Percentiles rank a stretch among this genome's conserved stretches.
phyloP scores from a whole-genome alignment of 352 stramenopile species.

The Pythium utonaiense region DNA sequence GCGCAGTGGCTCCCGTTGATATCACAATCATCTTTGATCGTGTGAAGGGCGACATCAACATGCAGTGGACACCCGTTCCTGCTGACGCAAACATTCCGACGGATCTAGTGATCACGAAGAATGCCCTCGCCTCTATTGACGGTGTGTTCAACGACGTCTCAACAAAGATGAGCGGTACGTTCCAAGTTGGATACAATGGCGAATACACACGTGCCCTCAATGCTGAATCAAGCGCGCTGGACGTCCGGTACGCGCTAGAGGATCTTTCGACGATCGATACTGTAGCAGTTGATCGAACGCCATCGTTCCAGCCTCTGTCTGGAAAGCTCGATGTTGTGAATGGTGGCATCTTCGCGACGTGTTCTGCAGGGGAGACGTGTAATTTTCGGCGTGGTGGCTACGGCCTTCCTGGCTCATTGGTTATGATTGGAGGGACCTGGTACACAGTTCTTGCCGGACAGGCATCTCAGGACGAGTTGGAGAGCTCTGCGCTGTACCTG shows the following conservation, averaged over 20 bases:
- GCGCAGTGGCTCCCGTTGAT: slow-evolving; percentile 24
- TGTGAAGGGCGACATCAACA: slow-evolving; percentile 46
- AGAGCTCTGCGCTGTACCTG: slow-evolving; percentile 43
- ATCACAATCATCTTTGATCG: slow-evolving; percentile 64
- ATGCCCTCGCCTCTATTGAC: slow-evolving; percentile 38
- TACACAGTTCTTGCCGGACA: slow-evolving; percentile 59
- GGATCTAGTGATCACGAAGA: slow-evolving; percentile 21
- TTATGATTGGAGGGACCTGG: slow-evolving; percentile 63
- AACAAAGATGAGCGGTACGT: slow-evolving; percentile 72
- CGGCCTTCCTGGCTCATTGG: slow-evolving; percentile 50
- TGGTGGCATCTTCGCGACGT: slow-evolving; percentile 60
- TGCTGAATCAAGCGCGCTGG: slow-evolving; percentile 53
- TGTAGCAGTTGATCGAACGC: slow-evolving; percentile 40
- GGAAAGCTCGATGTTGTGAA: slow-evolving; percentile 56
- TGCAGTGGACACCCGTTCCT: slow-evolving; percentile 22
- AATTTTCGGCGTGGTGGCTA: slow-evolving; percentile 50
- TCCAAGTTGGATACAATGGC: slow-evolving; percentile 66
- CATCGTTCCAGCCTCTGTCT: slow-evolving; percentile 37
- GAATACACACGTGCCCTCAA: slow-evolving; percentile 64
- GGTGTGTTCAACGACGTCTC: slow-evolving; percentile 50
- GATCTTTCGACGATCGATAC: slow-evolving; percentile 54
- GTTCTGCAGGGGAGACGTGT: slow-evolving; percentile 40
- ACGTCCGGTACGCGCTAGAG: slow-evolving; percentile 68
- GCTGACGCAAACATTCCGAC: neutral
- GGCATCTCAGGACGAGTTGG: slow-evolving; percentile 33